Percentiles rank a stretch among this genome's conserved stretches.
Conservation (phyloP, 1,284 basidiomycete species). For the Phylloporus sp. region DNA sequence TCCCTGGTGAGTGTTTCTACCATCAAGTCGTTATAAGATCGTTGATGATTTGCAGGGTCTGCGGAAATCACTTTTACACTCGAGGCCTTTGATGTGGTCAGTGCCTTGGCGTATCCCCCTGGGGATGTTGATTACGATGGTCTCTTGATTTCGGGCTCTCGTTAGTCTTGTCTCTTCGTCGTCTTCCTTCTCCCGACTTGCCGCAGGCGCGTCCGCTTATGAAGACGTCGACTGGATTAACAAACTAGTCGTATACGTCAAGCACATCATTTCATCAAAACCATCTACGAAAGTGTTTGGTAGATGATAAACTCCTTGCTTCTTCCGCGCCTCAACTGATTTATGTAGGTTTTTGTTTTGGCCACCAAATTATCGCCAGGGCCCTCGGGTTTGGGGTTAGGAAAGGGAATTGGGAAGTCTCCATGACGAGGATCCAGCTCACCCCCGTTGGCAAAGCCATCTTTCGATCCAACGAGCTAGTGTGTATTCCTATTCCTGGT, state of each 20-base stretch:
- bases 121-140: slow-evolving; percentile 56
- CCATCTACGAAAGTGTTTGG: slow-evolving; percentile 69
- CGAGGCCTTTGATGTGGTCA: slow-evolving; percentile 60
- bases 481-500: slow-evolving; percentile 1
- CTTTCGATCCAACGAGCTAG: slow-evolving; percentile 51
- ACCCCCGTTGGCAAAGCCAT: slow-evolving; percentile 67
- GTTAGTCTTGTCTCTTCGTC: slow-evolving; percentile 40
- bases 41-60: background rate
- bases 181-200: slow-evolving; percentile 3
- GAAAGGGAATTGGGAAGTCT: slow-evolving; percentile 70
- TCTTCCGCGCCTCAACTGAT: background rate
- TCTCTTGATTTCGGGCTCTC: slow-evolving; percentile 70
- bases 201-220: slow-evolving; percentile 65
- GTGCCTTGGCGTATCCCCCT: slow-evolving; percentile 54
- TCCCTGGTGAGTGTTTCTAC: background rate
- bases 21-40: background rate
- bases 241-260: slow-evolving; percentile 59
- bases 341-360: slow-evolving; percentile 81
- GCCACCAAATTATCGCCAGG: slow-evolving; percentile 82
- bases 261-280: slow-evolving; percentile 48
- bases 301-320: slow-evolving; percentile 21
- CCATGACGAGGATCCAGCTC: slow-evolving; percentile 63
- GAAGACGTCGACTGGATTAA: slow-evolving; percentile 74
- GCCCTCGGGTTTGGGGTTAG: slow-evolving; percentile 70
- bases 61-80: slow-evolving; percentile 40